These are phyloP conservation scores for Chionographis japonica DNA, from an alignment of 106 monocot genomes.

Conservation along the genomic window DNA sequence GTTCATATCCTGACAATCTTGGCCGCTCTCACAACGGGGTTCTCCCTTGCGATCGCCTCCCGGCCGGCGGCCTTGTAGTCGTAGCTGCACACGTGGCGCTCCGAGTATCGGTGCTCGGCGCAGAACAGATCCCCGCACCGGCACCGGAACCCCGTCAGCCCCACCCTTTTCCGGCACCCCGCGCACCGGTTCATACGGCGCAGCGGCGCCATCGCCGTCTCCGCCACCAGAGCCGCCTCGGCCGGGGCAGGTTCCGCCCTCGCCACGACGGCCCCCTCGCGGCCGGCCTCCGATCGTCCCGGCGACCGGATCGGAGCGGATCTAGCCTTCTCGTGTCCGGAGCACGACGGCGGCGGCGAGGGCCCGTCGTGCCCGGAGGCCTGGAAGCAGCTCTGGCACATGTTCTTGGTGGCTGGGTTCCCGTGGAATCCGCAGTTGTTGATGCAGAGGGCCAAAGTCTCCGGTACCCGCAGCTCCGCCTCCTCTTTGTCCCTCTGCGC, in stretches of 20 bases:
- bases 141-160: constrained; percentile 84
- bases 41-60: constrained; percentile 65
- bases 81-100: constrained; percentile 73
- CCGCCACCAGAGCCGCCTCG: neutral
- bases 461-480: constrained; percentile 35
- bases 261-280: neutral
- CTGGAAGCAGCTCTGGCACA: constrained; percentile 47
- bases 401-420: constrained; percentile 48
- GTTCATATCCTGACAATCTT: constrained; percentile 71
- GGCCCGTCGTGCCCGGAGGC: constrained; percentile 13
- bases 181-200: constrained; percentile 51
- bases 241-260: neutral
- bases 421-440: constrained; percentile 74
- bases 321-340: constrained; percentile 12
- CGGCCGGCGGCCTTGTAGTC: constrained; percentile 76
- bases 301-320: constrained; percentile 7
- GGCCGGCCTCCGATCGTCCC: neutral
- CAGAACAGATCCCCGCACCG: constrained; percentile 91
- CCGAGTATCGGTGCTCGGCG: constrained; percentile 80
- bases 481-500: no score
- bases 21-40: constrained; percentile 74
- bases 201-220: neutral
- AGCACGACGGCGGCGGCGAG: constrained; percentile 1
- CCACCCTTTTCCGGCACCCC: constrained; percentile 68
- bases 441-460: constrained; percentile 52